Evolutionary conservation across 805 yeast species (phyloP).

Genomic region (Zygoascus biomembranicola): DNA sequence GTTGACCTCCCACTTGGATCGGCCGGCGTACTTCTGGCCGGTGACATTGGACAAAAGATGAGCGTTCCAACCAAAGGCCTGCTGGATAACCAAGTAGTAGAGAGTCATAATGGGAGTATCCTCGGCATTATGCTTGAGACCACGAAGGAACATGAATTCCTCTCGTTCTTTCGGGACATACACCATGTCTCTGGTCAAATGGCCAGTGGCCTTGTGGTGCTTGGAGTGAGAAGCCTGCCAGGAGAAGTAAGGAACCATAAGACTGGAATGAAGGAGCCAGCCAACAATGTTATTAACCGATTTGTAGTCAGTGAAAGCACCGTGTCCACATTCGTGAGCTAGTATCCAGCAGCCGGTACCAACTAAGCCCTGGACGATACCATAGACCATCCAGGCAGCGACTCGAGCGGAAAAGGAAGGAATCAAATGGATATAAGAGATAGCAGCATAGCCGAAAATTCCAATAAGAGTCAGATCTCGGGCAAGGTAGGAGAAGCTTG

Average conservation of each 20-base stretch:
- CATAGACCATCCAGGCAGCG: slow-evolving; percentile 50
- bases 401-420: slow-evolving; percentile 39
- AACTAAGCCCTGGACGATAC: slow-evolving; percentile 51
- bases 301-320: slow-evolving; percentile 69
- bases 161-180: slow-evolving; percentile 68
- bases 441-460: slow-evolving; percentile 45
- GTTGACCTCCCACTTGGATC: slow-evolving; percentile 41
- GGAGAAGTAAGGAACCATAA: slow-evolving; percentile 78
- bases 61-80: slow-evolving; percentile 67
- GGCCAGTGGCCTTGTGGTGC: slow-evolving; percentile 89
- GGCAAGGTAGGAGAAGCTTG: slow-evolving; percentile 55
- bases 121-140: slow-evolving; percentile 48
- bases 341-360: slow-evolving; percentile 77
- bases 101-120: slow-evolving; percentile 70
- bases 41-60: slow-evolving; percentile 65
- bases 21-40: slow-evolving; percentile 56
- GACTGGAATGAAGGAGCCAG: slow-evolving; percentile 71
- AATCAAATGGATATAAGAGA: slow-evolving; percentile 45
- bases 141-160: slow-evolving; percentile 36
- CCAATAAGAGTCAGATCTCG: slow-evolving; percentile 47
- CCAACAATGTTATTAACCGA: slow-evolving; percentile 72
- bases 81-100: slow-evolving; percentile 51
- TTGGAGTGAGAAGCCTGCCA: slow-evolving; percentile 81
- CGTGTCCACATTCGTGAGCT: slow-evolving; percentile 91
- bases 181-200: slow-evolving; percentile 74